Conservation (phyloP, 768 basidiomycete species). For the Podaxis sp. region DNA sequence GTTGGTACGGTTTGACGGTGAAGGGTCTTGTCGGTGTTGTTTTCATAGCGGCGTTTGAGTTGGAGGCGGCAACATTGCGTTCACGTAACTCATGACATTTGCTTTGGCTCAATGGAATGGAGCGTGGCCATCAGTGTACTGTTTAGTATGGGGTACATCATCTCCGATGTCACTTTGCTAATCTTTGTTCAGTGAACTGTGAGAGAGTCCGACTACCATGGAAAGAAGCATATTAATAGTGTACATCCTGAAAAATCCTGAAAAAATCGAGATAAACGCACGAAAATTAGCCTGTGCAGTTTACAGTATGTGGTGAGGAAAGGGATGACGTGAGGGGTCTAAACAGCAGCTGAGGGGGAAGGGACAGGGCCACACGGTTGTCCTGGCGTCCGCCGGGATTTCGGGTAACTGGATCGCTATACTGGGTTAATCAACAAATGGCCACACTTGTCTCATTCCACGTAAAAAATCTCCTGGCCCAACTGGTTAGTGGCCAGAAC, state of each 20-base stretch:
- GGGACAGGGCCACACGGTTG: constrained; percentile 9
- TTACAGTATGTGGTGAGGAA: not conserved
- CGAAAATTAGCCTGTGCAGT: not conserved
- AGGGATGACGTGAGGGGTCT: not conserved
- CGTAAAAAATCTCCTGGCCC: constrained; percentile 20
- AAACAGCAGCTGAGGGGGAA: not conserved
- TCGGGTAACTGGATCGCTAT: constrained; percentile 11
- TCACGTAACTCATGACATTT: not conserved
- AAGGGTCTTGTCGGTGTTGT: not conserved
- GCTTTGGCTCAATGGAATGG: not conserved
- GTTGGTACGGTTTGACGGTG: not conserved
- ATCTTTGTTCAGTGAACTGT: not conserved
- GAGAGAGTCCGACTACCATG: not conserved
- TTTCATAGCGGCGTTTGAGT: not conserved
- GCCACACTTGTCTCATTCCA: constrained; percentile 17
- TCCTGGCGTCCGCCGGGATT: constrained; percentile 6
- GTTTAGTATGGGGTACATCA: not conserved
- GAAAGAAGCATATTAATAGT: not conserved
- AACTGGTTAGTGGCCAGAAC: not conserved
- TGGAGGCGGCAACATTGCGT: not conserved
- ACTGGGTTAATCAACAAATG: constrained; percentile 9
- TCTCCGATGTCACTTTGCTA: not conserved
- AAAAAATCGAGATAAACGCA: not conserved
- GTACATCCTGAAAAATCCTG: not conserved
- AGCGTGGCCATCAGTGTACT: not conserved